Evolutionary conservation across 75 land plant genomes (phyloP), one percentile per base, ranked within the genome.

Genomic region (Pinus tabuliformis): DNA sequence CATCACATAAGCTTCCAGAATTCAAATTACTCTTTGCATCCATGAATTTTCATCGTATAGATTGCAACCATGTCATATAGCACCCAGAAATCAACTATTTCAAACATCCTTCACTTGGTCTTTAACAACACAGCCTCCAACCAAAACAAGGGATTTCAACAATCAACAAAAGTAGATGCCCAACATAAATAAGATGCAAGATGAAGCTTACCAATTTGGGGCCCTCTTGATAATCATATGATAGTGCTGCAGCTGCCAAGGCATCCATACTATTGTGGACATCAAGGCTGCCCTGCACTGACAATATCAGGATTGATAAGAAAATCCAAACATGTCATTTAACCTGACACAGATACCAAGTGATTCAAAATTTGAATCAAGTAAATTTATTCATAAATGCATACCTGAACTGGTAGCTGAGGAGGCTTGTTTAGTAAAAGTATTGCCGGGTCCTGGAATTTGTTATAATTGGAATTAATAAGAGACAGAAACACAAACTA

Each of bases 201-300:
- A 26, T 57, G 8, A 52, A 21, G 56, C 73, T 75, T 78, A 85
- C 92, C 92, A 90, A 56, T 77, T 81, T 87, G 22, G 92, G 92
- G 33, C 85, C 89, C 22, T 90, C 87, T 4, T 87, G 76, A 74
- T 81, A 52, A 59, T 82, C 92, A 81, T 83, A 85, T 14, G 92
- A 82, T 62, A 90, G 75, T 22, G 92, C 92, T 52, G 92, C 92
- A 75, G 89, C 92, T 45, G 89, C 92, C 78, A 90, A 78, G 20
- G 81, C 92, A 87, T 90, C 92, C 92, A 90, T 87, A 72, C 87
- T 85, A 64, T 90, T 90, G 74, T 90, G 92, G 74, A 90, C 89
- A 20, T 87, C 83, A 54, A 90, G 74, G 63, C 77, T 78, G n/a
- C 92, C 92, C 92, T 90, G 14, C 20, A 70, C 70, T 21, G 21